Conservation (phyloP, 2,329 filamentous ascomycete species). For the Monilinia polystroma region DNA sequence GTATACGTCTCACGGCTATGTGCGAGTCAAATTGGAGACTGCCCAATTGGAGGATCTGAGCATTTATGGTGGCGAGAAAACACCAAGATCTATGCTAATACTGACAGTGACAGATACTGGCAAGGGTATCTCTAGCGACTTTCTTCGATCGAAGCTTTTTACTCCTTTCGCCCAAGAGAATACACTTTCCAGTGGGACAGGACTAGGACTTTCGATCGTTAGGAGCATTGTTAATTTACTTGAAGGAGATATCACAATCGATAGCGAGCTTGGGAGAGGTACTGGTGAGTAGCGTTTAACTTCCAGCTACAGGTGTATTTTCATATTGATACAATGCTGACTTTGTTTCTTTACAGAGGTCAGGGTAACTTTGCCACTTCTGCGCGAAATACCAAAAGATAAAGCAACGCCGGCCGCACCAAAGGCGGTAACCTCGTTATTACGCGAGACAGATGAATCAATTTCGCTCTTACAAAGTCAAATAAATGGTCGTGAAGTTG, state of each 20-base stretch:
- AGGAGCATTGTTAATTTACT: slow-evolving; percentile 59
- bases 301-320: background rate
- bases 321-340: slow-evolving; percentile 24
- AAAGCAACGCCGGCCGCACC: slow-evolving; percentile 26
- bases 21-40: slow-evolving; percentile 44
- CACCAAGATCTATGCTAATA: slow-evolving; percentile 42
- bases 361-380: slow-evolving; percentile 38
- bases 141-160: slow-evolving; percentile 59
- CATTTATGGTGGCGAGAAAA: slow-evolving; percentile 26
- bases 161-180: slow-evolving; percentile 65
- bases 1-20: slow-evolving; percentile 55
- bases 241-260: slow-evolving; percentile 59
- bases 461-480: slow-evolving; percentile 31
- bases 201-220: slow-evolving; percentile 65
- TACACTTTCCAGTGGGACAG: slow-evolving; percentile 59
- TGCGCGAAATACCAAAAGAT: slow-evolving; percentile 35
- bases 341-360: slow-evolving; percentile 31
- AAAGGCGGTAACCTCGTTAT: slow-evolving; percentile 30
- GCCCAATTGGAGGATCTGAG: slow-evolving; percentile 36
- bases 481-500: slow-evolving; percentile 31
- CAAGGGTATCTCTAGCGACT: slow-evolving; percentile 64
- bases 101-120: slow-evolving; percentile 77
- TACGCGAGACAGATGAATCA: slow-evolving; percentile 34
- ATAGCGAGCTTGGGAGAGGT: slow-evolving; percentile 53
- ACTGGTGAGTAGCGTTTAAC: slow-evolving; percentile 47